phyloP scores from a whole-genome alignment of 2,329 filamentous ascomycete species.

The Drechmeria coniospora region DNA sequence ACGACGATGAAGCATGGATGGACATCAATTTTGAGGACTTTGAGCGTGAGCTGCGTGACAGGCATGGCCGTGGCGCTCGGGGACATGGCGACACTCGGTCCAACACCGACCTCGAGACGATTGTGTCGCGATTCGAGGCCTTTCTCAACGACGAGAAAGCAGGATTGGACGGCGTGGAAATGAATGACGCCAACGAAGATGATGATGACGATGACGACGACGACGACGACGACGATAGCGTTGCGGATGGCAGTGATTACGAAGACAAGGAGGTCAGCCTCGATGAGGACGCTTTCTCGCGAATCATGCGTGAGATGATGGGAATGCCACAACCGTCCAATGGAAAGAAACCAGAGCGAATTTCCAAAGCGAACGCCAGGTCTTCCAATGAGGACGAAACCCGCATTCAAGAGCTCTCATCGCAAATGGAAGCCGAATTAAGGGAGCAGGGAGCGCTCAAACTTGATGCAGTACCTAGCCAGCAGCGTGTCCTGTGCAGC shows the following conservation, averaged over 20 bases:
- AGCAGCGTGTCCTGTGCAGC: too few relatives aligned
- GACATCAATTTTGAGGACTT: constrained; percentile 86
- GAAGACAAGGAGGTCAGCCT: constrained; percentile 67
- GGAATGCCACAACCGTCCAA: constrained; percentile 32
- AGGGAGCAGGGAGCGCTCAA: constrained; percentile 13
- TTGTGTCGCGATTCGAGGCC: constrained; percentile 83
- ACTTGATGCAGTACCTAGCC: too few relatives aligned
- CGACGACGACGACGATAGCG: constrained; percentile 32
- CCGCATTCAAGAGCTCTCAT: constrained; percentile 49
- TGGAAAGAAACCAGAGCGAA: not conserved
- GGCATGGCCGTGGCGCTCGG: constrained; percentile 16
- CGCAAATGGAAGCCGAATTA: constrained; percentile 59
- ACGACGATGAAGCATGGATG: constrained; percentile 82
- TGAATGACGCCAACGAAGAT: constrained; percentile 56
- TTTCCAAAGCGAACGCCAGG: constrained; percentile 12
- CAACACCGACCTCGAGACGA: constrained; percentile 69
- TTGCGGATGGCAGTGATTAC: constrained; percentile 40
- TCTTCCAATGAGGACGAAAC: constrained; percentile 35
- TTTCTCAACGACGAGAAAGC: constrained; percentile 80
- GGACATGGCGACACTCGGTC: constrained; percentile 51
- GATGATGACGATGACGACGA: constrained; percentile 35
- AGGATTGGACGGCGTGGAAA: constrained; percentile 61
- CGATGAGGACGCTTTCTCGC: constrained; percentile 69
- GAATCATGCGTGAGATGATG: constrained; percentile 89
- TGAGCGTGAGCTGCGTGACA: constrained; percentile 57